Conservation (phyloP, 2,329 filamentous ascomycete genomes). For the Botrytis aclada region DNA sequence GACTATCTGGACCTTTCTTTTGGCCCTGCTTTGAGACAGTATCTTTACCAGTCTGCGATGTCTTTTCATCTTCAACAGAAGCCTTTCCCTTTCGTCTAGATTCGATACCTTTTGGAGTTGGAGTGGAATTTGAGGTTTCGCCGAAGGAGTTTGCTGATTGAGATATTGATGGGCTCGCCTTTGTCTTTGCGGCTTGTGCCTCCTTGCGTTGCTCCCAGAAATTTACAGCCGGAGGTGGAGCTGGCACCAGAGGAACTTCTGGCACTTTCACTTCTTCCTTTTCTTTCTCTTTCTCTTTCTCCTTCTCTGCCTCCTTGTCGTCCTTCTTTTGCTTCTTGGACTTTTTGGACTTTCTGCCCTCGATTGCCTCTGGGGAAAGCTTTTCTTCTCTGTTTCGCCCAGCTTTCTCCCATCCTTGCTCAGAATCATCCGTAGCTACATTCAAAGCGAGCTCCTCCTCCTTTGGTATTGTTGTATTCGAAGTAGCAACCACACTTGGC, state of each 20-base stretch:
- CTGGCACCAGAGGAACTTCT: slow-evolving; percentile 61
- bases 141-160: slow-evolving; percentile 22
- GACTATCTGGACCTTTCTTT: slow-evolving; percentile 42
- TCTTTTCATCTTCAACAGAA: slow-evolving; percentile 40
- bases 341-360: slow-evolving; percentile 35
- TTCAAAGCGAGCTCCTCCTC: slow-evolving; percentile 55
- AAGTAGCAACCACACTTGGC: slow-evolving; percentile 52
- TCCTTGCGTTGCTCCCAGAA: slow-evolving; percentile 80
- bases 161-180: slow-evolving; percentile 32
- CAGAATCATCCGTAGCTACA: slow-evolving; percentile 57
- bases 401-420: slow-evolving; percentile 66
- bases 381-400: slow-evolving; percentile 63
- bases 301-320: slow-evolving; percentile 48
- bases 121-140: slow-evolving; percentile 25
- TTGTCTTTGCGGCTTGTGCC: slow-evolving; percentile 52
- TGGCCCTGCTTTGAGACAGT: slow-evolving; percentile 38
- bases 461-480: slow-evolving; percentile 50
- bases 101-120: slow-evolving; percentile 37
- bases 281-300: slow-evolving; percentile 57
- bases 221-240: slow-evolving; percentile 80
- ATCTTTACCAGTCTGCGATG: slow-evolving; percentile 38
- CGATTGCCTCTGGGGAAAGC: slow-evolving; percentile 40
- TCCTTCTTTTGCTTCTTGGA: slow-evolving; percentile 37
- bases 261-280: slow-evolving; percentile 57
- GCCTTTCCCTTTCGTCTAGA: slow-evolving; percentile 43